Percentiles rank a stretch among this genome's conserved stretches.
Conservation (phyloP, 495 filamentous ascomycete species). For the Aspergillus affinis region DNA sequence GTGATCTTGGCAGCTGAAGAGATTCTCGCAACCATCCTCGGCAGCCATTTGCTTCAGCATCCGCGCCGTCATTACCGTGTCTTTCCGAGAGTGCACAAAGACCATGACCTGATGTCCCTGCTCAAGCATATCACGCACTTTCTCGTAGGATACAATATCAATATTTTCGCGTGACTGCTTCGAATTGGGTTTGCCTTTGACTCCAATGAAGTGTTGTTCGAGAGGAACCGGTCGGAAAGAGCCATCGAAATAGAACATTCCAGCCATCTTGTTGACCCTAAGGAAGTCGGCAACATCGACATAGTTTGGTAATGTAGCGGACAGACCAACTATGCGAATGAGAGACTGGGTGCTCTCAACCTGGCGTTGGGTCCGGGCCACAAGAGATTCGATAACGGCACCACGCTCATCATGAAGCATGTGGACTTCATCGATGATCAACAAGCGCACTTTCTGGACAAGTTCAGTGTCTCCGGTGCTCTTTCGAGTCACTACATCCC, state of each 20-base stretch:
- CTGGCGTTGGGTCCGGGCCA: conserved; percentile 90
- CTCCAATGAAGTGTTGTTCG: conserved; percentile 95
- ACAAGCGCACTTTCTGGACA: conserved; percentile 91
- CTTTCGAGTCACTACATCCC: conserved; percentile 97
- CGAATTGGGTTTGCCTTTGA: conserved; percentile 83
- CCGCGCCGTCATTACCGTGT: conserved; percentile 85
- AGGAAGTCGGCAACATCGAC: conserved; percentile 95
- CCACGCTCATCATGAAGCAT: conserved; percentile 99
- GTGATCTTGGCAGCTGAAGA: conserved; percentile 72
- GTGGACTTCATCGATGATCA: conserved; percentile 99
- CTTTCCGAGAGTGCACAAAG: conserved; percentile 95
- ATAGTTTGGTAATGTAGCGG: conserved; percentile 94
- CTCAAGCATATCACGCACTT: conserved; percentile 90
- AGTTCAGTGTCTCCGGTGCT: conserved; percentile 96
- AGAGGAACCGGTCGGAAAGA: conserved; percentile 96
- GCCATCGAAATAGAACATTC: conserved; percentile 94
- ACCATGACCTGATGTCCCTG: conserved; percentile 95
- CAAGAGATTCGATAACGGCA: conserved; percentile 91
- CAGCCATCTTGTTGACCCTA: conserved; percentile 89
- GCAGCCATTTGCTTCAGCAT: conserved; percentile 82
- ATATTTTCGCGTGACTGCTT: conserved; percentile 83
- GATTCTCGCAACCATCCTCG: conserved; percentile 70
- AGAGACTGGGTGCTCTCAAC: conserved; percentile 97
- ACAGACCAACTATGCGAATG: conserved; percentile 93
- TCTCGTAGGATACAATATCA: conserved; percentile 82